Conservation (phyloP, 164 flowering plant genomes). For the Akebia trifoliata region DNA sequence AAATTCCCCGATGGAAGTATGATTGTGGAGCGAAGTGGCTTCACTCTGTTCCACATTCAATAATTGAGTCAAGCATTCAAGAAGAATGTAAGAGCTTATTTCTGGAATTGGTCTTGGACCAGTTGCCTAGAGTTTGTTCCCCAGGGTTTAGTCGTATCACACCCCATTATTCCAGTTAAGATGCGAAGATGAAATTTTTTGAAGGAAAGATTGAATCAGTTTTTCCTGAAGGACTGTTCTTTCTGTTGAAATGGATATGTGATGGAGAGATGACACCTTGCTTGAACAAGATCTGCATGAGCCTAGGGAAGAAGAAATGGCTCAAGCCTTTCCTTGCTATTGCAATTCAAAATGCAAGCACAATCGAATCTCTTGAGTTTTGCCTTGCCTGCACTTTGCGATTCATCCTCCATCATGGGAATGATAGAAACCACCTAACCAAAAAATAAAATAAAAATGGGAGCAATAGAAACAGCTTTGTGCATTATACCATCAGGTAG, state of each 20-base stretch:
- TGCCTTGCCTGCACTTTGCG: too few species aligned
- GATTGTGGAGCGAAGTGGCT: slow-evolving; percentile 81
- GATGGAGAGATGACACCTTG: slow-evolving; percentile 73
- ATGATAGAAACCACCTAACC: too few species aligned
- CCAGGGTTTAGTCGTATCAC: slow-evolving; percentile 1
- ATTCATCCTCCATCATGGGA: too few species aligned
- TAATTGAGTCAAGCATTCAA: slow-evolving; percentile 83
- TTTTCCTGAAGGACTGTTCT: slow-evolving; percentile 55
- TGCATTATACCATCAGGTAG: too few species aligned
- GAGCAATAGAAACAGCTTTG: too few species aligned
- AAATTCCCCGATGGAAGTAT: slow-evolving; percentile 53
- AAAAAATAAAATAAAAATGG: too few species aligned
- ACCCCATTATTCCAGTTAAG: slow-evolving; percentile 10
- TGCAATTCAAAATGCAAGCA: slow-evolving; percentile 74
- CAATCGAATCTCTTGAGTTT: slow-evolving; percentile 66
- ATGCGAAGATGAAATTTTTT: slow-evolving; percentile 20
- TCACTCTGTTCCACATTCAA: slow-evolving; percentile 76
- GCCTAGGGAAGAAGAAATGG: slow-evolving; percentile 84
- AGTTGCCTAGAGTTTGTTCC: slow-evolving; percentile 51
- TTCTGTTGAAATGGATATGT: slow-evolving; percentile 55
- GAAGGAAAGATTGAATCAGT: slow-evolving; percentile 32
- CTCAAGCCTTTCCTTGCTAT: slow-evolving; percentile 53
- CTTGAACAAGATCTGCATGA: slow-evolving; percentile 75
- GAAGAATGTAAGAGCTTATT: slow-evolving; percentile 87
- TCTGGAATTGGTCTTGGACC: slow-evolving; percentile 73